These are phyloP conservation scores for Hemileia vastatrix DNA, from an alignment of 1,284 basidiomycete species.

Conservation along the genomic window DNA sequence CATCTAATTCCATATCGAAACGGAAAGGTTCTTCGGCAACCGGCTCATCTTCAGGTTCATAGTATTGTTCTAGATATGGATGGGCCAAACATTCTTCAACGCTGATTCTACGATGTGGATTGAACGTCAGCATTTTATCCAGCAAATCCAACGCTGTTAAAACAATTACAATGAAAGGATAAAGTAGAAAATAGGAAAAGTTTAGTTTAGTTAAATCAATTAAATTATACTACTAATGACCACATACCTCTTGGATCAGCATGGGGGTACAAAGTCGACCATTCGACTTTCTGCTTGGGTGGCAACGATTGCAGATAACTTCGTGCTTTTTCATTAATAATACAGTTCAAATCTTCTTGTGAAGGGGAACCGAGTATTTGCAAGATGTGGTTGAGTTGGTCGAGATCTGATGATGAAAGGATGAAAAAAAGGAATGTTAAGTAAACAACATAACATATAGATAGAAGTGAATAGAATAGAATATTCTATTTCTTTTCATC, in stretches of 20 bases:
- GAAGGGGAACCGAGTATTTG: no score
- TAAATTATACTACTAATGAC: constrained; percentile 23
- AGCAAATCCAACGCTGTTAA: constrained; percentile 39
- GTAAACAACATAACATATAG: constrained; percentile 34
- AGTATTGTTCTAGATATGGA: constrained; percentile 38
- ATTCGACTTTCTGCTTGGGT: no score
- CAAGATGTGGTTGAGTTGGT: no score
- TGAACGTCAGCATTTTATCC: constrained; percentile 35
- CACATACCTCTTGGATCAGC: no score
- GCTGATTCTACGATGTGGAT: constrained; percentile 36
- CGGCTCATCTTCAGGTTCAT: constrained; percentile 40
- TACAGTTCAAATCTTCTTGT: no score
- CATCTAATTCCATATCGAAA: constrained; percentile 37
- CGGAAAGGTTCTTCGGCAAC: constrained; percentile 32
- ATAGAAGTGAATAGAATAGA: no score
- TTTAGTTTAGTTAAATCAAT: constrained; percentile 29
- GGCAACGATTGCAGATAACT: no score
- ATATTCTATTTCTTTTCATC: no score
- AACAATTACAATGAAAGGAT: constrained; percentile 17
- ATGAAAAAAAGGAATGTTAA: constrained; percentile 30
- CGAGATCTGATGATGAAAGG: constrained; percentile 28
- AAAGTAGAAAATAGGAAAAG: constrained; percentile 26
- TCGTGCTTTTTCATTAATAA: no score
- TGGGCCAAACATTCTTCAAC: constrained; percentile 41
- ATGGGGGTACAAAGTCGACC: no score